phyloP scores from a whole-genome alignment of 2,329 filamentous ascomycete species.

The Hypocreales sp. region DNA sequence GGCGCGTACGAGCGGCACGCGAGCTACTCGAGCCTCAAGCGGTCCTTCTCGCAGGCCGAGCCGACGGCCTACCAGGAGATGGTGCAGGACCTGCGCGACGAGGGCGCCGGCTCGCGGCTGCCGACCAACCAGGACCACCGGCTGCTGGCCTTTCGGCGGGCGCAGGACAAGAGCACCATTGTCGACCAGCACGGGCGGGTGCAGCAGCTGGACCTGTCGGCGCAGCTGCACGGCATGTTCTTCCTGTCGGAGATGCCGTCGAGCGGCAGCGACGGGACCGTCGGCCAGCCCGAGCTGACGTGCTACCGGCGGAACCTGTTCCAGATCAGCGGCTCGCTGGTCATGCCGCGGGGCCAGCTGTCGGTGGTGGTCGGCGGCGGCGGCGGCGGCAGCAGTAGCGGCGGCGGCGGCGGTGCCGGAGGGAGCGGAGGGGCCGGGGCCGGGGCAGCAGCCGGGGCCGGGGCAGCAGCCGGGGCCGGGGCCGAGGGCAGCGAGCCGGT shows the following conservation, averaged over 20 bases:
- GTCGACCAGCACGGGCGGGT: slow-evolving; percentile 43
- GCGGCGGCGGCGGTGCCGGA: too few relatives aligned
- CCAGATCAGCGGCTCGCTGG: slow-evolving; percentile 83
- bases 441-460: too few relatives aligned
- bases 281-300: slow-evolving; percentile 67
- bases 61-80: slow-evolving; percentile 43
- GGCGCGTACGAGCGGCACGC: slow-evolving; percentile 38
- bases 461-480: too few relatives aligned
- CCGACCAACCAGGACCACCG: slow-evolving; percentile 46
- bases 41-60: slow-evolving; percentile 39
- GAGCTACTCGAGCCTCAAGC: slow-evolving; percentile 39
- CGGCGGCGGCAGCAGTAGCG: too few relatives aligned
- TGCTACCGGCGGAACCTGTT: slow-evolving; percentile 94
- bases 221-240: slow-evolving; percentile 80
- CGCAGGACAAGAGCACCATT: slow-evolving; percentile 43
- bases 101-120: slow-evolving; percentile 39
- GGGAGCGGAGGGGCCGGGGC: too few relatives aligned
- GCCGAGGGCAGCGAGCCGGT: slow-evolving; percentile 75
- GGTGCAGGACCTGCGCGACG: slow-evolving; percentile 43
- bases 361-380: too few relatives aligned
- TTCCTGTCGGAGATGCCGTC: slow-evolving; percentile 70
- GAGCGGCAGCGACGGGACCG: slow-evolving; percentile 37
- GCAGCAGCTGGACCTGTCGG: slow-evolving; percentile 46
- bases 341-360: slow-evolving; percentile 60
- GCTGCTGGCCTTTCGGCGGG: slow-evolving; percentile 39